Conservation (phyloP, 805 yeast species). For the Nakazawaea siamensis region DNA sequence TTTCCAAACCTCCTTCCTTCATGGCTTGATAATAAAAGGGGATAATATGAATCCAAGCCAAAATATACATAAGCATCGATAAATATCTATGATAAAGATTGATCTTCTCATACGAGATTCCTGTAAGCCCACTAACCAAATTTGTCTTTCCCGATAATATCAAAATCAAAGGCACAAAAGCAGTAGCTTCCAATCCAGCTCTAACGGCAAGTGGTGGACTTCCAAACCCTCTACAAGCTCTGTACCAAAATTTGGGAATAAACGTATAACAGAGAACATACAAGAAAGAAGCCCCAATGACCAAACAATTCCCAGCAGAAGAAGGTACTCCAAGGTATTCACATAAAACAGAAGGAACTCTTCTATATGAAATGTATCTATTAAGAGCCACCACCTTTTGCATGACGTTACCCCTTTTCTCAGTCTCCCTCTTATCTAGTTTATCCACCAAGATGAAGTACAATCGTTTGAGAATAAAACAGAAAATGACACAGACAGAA, state of each 20-base stretch:
- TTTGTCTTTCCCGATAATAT: conserved; percentile 46
- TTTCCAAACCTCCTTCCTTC: conserved; percentile 38
- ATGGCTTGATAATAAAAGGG: conserved; percentile 39
- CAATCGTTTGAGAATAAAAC: neutral
- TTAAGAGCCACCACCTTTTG: neutral
- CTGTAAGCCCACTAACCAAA: conserved; percentile 38
- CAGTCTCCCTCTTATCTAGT: neutral
- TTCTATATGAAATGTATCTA: neutral
- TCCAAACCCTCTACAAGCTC: conserved; percentile 47
- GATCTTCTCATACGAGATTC: conserved; percentile 47
- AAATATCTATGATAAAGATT: conserved; percentile 43
- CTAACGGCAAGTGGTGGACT: conserved; percentile 51
- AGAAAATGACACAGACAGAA: neutral
- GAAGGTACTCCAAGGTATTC: conserved; percentile 23
- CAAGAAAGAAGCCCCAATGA: conserved; percentile 24
- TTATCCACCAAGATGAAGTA: neutral
- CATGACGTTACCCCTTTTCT: neutral
- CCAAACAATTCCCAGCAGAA: conserved; percentile 26
- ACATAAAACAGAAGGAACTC: conserved; percentile 6
- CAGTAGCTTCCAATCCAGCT: conserved; percentile 42
- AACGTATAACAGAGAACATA: conserved; percentile 25
- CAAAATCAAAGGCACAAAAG: conserved; percentile 41
- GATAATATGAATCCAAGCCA: conserved; percentile 40
- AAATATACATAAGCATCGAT: conserved; percentile 31
- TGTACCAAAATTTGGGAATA: conserved; percentile 41